These are phyloP conservation scores for Scenedesmus sp. DNA, from an alignment of 163 green algal species.

Conservation along the genomic window DNA sequence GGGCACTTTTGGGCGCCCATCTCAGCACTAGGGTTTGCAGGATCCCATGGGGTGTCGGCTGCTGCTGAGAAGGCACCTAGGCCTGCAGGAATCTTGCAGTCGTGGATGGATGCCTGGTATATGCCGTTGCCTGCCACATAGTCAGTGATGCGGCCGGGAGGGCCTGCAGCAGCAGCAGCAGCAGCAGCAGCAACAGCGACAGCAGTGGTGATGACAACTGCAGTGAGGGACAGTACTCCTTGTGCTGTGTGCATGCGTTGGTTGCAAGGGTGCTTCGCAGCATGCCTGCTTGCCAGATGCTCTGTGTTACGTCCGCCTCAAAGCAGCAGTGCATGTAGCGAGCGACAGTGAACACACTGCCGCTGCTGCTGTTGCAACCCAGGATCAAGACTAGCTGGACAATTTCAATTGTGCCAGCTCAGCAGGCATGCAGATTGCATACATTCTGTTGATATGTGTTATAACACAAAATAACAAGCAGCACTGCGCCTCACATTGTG, in stretches of 20 bases:
- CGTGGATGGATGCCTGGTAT: not conserved
- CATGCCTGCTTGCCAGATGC: too few species aligned
- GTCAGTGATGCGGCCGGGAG: not conserved
- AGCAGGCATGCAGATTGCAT: too few species aligned
- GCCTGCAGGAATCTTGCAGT: slow-evolving; percentile 2
- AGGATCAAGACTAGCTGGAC: too few species aligned
- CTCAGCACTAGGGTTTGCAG: not conserved
- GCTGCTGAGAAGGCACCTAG: not conserved
- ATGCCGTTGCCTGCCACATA: slow-evolving; percentile 1
- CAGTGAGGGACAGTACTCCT: not conserved
- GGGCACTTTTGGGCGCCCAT: slow-evolving; percentile 5
- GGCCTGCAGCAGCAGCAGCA: not conserved
- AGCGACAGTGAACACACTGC: too few species aligned
- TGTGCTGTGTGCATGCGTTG: not conserved
- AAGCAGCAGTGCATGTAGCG: too few species aligned
- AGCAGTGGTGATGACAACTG: not conserved
- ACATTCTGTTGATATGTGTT: too few species aligned
- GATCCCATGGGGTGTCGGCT: not conserved
- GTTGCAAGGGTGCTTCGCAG: not conserved
- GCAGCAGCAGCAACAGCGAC: not conserved
- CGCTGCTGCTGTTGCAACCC: too few species aligned
- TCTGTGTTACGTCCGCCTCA: too few species aligned
- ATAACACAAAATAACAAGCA: too few species aligned
- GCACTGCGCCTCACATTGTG: not conserved
- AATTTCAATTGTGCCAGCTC: too few species aligned